Conservation (phyloP, 257 asterid genomes). For the Solanum bulbocastanum region DNA sequence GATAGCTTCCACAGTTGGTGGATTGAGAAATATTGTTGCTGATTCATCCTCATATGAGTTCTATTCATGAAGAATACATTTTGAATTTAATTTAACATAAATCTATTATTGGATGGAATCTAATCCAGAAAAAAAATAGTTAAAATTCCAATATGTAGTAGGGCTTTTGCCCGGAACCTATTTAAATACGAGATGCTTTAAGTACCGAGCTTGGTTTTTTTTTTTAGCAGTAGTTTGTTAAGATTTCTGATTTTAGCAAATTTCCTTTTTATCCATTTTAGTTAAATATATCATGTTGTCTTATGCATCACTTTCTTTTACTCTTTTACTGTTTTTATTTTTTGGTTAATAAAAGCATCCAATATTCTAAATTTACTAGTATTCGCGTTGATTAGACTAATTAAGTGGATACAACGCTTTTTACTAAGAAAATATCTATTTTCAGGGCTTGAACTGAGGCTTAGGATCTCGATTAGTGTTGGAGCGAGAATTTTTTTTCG, state of each 20-base stretch:
- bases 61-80: slow-evolving; percentile 30
- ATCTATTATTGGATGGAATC: neutral
- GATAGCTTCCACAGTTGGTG: slow-evolving; percentile 80
- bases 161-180: neutral
- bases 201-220: neutral
- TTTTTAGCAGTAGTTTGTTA: neutral
- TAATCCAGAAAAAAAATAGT: neutral
- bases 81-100: neutral
- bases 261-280: neutral
- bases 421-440: neutral
- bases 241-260: neutral
- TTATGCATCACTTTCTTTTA: neutral
- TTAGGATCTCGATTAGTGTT: neutral
- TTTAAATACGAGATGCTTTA: neutral
- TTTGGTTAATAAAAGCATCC: neutral
- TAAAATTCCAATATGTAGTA: neutral
- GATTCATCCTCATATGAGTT: slow-evolving; percentile 73
- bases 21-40: slow-evolving; percentile 56
- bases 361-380: neutral
- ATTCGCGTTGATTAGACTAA: too few relatives aligned
- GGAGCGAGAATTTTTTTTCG: neutral
- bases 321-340: neutral
- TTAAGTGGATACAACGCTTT: neutral
- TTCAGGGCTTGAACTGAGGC: neutral
- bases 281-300: neutral